phyloP scores from a whole-genome alignment of 345 rosid genomes.

The Brassica napus region Da-Ae NC_063434.1:6019501-6020000 shows the following conservation, averaged over 20 bases:
- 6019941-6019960: slow-evolving; percentile 88
- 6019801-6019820: slow-evolving; percentile 77
- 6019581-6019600: slow-evolving; percentile 94
- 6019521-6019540: slow-evolving; percentile 93
- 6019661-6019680: slow-evolving; percentile 94
- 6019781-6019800: slow-evolving; percentile 96
- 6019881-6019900: slow-evolving; percentile 65
- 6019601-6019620: slow-evolving; percentile 90
- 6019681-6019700: slow-evolving; percentile 86
- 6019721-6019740: slow-evolving; percentile 83
- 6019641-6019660: slow-evolving; percentile 84
- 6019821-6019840: slow-evolving; percentile 88
- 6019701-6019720: slow-evolving; percentile 92
- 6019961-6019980: slow-evolving; percentile 77
- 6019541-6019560: slow-evolving; percentile 83
- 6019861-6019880: slow-evolving; percentile 78
- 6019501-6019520: slow-evolving; percentile 91
- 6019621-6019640: slow-evolving; percentile 94
- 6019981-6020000: slow-evolving; percentile 86
- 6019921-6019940: slow-evolving; percentile 93
- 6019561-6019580: slow-evolving; percentile 94
- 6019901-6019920: slow-evolving; percentile 73
- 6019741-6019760: slow-evolving; percentile 90
- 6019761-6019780: slow-evolving; percentile 86
- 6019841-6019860: slow-evolving; percentile 84